Percentiles rank a stretch among this genome's conserved stretches.
These are phyloP conservation scores for Sporothrix pseudoabietina DNA, from an alignment of 2,329 filamentous ascomycete species.

Conservation along the genomic window DNA sequence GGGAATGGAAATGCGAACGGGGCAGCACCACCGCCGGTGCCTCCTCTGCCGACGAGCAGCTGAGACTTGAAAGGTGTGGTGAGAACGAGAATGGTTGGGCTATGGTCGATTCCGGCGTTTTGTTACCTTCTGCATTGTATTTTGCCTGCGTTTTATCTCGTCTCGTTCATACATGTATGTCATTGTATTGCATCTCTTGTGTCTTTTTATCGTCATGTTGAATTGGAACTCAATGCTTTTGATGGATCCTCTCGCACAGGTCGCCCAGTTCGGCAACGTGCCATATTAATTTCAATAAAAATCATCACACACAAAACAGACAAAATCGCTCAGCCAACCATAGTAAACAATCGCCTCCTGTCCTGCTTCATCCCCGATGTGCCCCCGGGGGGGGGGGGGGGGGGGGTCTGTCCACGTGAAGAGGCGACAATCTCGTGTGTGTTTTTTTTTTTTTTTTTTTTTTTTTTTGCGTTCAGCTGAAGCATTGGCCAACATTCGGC, in stretches of 20 bases:
- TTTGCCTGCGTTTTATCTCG: not conserved
- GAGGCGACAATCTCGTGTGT: slow-evolving; percentile 17
- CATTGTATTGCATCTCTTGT: not conserved
- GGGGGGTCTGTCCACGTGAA: slow-evolving; percentile 15
- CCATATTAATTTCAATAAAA: not conserved
- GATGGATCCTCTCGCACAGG: slow-evolving; percentile 4
- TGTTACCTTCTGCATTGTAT: not conserved
- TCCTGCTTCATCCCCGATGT: not conserved
- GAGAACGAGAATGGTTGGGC: not conserved
- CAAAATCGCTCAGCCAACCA: slow-evolving; percentile 2
- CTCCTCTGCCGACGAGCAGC: slow-evolving; percentile 7
- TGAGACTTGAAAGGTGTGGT: not conserved
- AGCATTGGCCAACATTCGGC: not conserved
- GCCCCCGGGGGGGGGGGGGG: no score
- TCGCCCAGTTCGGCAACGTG: not conserved
- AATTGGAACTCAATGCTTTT: not conserved
- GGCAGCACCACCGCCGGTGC: slow-evolving; percentile 25
- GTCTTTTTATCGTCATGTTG: not conserved
- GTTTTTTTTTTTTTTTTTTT: not conserved
- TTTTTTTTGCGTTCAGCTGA: not conserved
- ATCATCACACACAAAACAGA: not conserved
- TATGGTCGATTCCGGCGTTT: not conserved
- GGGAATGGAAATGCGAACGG: slow-evolving; percentile 3
- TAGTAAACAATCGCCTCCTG: not conserved
- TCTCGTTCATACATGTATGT: not conserved